Base-by-base conservation (phyloP, 192 early-diverging fungal species). In the Entomortierella beljakovae region DNA sequence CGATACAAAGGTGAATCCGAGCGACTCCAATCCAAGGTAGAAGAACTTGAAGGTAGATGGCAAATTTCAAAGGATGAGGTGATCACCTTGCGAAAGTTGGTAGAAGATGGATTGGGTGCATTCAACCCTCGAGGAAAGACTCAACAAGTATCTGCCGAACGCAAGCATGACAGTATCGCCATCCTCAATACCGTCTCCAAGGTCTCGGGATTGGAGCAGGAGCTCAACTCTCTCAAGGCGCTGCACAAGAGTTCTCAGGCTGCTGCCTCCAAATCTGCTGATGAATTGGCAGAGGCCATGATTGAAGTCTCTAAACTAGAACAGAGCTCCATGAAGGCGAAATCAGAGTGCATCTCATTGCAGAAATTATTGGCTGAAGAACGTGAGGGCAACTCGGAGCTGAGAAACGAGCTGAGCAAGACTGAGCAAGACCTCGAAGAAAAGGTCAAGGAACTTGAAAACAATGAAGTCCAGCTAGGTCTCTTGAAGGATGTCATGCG, bases 401-500 rank as follows among this genome's bases (percentile, higher is more conserved):
- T 83, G 16, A 73, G 70, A 38, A 81, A 57, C 29, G 31, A 58
- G 8, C 32, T 87, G 51, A 64, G 51, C 31, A 75, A 82, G 52
- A 80, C 74, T 20, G 85, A 88, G 75, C 51, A 61, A 20, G 48
- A 68, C 6, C 49, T 89, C 18, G 64, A 71, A 18, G 73, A 74
- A 34, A 81, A 77, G 61, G 58, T 79, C 25, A 63, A 79, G 31
- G 77, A 82, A 25, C 63, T 88, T 32, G 88, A 89, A 42, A 84
- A 87, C 43, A 71, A 81, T 54, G 82, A 88, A 57, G 83, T 89
- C 2, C 82, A 86, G 50, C 52, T 88, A 9, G 81, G 81, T n/a
- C 81, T 89, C 77, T 74, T 89, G 72, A 81, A 80, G 60, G 72
- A 85, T 40, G 80, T 83, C 11, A 81, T 85, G 72, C 65, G 71